phyloP scores from a whole-genome alignment of 108 stramenopile species.

The Aurantiochytrium sp. region DNA sequence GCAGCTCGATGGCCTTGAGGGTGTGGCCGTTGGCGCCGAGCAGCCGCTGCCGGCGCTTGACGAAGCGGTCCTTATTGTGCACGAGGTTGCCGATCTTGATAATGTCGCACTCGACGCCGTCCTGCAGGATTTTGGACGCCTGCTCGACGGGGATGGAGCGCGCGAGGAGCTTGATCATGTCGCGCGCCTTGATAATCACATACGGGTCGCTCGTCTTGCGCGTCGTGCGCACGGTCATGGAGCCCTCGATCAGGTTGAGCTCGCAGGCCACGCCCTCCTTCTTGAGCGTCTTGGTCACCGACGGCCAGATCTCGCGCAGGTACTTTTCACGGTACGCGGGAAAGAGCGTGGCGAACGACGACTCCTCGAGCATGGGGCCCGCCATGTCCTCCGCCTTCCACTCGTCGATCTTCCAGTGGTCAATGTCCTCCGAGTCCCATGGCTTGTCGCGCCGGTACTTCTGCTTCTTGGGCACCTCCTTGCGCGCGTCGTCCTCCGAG shows the following conservation, averaged over 20 bases:
- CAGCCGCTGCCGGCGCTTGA: slow-evolving; percentile 89
- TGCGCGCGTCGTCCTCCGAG: no score
- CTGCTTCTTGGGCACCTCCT: slow-evolving; percentile 67
- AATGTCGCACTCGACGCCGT: slow-evolving; percentile 91
- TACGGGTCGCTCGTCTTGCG: slow-evolving; percentile 88
- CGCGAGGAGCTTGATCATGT: slow-evolving; percentile 91
- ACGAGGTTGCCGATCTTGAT: slow-evolving; percentile 98
- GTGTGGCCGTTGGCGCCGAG: slow-evolving; percentile 96
- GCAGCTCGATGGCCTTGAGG: slow-evolving; percentile 91
- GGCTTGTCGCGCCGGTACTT: slow-evolving; percentile 97
- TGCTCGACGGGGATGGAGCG: slow-evolving; percentile 81
- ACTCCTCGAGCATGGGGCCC: slow-evolving; percentile 88
- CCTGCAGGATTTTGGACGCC: slow-evolving; percentile 87
- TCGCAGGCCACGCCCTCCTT: slow-evolving; percentile 59
- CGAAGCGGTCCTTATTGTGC: slow-evolving; percentile 96
- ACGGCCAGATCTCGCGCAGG: slow-evolving; percentile 92
- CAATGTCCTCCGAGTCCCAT: slow-evolving; percentile 91
- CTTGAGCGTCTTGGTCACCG: slow-evolving; percentile 85
- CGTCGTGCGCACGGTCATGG: slow-evolving; percentile 97
- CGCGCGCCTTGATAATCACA: slow-evolving; percentile 91
- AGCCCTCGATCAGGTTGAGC: slow-evolving; percentile 86
- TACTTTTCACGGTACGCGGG: slow-evolving; percentile 98
- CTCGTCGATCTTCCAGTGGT: slow-evolving; percentile 85
- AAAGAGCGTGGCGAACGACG: slow-evolving; percentile 95
- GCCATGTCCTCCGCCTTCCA: slow-evolving; percentile 69